Evolutionary conservation across 345 rosid genomes (phyloP).

Genomic region (Combretum micranthum): DNA sequence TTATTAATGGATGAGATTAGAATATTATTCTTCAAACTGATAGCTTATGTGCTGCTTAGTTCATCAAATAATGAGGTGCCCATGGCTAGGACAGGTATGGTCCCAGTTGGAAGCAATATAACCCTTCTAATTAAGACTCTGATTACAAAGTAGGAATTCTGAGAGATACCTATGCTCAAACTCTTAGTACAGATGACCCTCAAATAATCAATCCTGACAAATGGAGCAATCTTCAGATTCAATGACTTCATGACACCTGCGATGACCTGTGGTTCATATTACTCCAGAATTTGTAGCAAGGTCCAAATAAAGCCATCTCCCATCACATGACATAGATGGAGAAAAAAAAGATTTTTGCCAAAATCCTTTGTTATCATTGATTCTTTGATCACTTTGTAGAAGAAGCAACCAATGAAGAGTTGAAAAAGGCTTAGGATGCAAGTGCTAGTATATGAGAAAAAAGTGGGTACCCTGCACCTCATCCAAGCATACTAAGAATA

Average conservation of each 20-base stretch:
- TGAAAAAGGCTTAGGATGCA: background rate
- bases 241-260: constrained; percentile 76
- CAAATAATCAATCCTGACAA: constrained; percentile 67
- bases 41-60: too few species aligned
- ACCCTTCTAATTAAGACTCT: background rate
- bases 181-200: constrained; percentile 59
- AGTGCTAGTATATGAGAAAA: background rate
- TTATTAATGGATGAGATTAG: too few species aligned
- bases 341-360: too few species aligned
- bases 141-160: background rate
- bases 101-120: background rate
- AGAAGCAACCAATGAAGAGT: background rate
- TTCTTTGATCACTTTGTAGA: background rate
- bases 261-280: constrained; percentile 55
- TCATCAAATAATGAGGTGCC: too few species aligned
- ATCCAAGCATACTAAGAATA: too few species aligned
- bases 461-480: too few species aligned
- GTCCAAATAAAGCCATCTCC: background rate
- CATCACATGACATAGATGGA: background rate
- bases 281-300: constrained; percentile 5
- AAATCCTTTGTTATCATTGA: background rate
- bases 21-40: too few species aligned
- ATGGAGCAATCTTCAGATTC: constrained; percentile 68
- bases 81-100: background rate
- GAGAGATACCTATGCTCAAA: constrained; percentile 47